Conservation (phyloP, 257 asterid species). For the Forsythia suspensa region DNA sequence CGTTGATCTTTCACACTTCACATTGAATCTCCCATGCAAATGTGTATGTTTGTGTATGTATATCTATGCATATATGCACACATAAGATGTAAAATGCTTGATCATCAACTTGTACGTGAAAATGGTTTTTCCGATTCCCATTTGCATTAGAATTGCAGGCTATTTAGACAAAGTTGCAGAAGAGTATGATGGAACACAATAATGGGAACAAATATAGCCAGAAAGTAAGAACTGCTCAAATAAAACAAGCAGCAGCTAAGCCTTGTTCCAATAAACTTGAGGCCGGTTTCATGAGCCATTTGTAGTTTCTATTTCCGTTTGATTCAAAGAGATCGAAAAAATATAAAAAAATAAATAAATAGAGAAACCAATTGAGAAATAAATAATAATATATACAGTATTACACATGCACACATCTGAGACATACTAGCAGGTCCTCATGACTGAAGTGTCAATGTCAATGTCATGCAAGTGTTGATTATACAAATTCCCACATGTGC, state of each 20-base stretch:
- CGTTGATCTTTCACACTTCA: too few relatives aligned
- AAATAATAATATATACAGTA: not conserved
- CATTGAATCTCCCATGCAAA: not conserved
- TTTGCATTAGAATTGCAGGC: not conserved
- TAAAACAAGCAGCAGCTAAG: not conserved
- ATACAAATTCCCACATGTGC: not conserved
- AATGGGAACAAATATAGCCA: not conserved
- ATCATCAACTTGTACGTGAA: not conserved
- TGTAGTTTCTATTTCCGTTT: not conserved
- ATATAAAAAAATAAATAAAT: too few relatives aligned
- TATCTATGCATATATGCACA: too few relatives aligned
- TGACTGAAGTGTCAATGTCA: not conserved
- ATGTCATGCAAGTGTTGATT: not conserved
- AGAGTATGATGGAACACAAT: not conserved
- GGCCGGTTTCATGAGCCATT: not conserved
- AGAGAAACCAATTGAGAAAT: not conserved
- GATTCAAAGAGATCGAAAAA: not conserved
- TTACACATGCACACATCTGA: not conserved
- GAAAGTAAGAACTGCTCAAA: not conserved
- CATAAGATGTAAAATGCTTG: not conserved
- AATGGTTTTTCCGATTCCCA: not conserved
- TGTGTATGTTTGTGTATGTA: not conserved
- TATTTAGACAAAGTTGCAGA: not conserved
- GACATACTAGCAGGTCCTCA: not conserved
- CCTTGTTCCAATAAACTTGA: not conserved